phyloP scores from a whole-genome alignment of 352 stramenopile species.

The Pythium scleroteichum region DNA sequence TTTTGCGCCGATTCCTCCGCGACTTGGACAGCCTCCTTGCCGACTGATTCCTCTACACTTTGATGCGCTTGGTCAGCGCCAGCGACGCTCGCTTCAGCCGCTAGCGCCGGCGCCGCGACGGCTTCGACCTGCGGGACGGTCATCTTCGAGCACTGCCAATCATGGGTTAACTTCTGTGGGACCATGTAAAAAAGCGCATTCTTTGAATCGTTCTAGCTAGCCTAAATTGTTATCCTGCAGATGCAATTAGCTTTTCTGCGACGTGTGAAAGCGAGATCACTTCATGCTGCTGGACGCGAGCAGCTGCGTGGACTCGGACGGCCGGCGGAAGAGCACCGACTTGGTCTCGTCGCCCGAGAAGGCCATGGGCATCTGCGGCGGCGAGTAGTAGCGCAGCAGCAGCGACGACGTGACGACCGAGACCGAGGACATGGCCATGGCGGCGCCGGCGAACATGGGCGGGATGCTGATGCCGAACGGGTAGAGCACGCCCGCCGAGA shows the following conservation, averaged over 20 bases:
- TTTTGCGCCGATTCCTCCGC: neutral
- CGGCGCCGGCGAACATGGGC: conserved; percentile 94
- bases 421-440: conserved; percentile 97
- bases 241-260: conserved; percentile 19
- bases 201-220: conserved; percentile 1
- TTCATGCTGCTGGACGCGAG: conserved; percentile 63
- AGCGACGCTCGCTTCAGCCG: neutral
- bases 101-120: conserved; percentile 1
- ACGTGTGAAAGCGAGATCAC: conserved; percentile 29
- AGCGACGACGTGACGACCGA: conserved; percentile 96
- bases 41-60: neutral
- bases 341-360: conserved; percentile 68
- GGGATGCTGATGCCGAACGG: conserved; percentile 93
- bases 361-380: conserved; percentile 62
- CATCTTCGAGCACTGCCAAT: neutral
- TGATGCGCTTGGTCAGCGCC: neutral
- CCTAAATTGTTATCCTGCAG: conserved; percentile 14
- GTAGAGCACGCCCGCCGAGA: conserved; percentile 97
- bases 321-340: conserved; percentile 84
- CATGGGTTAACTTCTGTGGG: conserved; percentile 7
- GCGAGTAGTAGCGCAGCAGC: conserved; percentile 90
- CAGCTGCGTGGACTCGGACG: conserved; percentile 65
- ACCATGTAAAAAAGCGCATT: conserved; percentile 15
- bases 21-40: neutral
- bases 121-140: neutral